phyloP scores from a whole-genome alignment of 805 yeast species.

The Kluyveromyces lactis region DNA sequence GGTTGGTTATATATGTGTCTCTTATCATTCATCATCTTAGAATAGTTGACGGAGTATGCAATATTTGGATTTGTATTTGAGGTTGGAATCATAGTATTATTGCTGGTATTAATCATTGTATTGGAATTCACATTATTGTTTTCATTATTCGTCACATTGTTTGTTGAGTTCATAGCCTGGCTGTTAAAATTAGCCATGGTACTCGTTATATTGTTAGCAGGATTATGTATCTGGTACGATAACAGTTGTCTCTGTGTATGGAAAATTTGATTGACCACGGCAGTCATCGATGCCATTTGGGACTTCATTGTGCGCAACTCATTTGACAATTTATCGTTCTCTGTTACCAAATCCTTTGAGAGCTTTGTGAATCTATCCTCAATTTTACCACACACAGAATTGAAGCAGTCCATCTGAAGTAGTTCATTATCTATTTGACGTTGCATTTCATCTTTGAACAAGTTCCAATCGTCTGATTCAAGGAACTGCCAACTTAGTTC shows the following conservation, averaged over 20 bases:
- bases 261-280: constrained; percentile 22
- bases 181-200: constrained; percentile 1
- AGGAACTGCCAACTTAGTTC: constrained; percentile 26
- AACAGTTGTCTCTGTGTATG: constrained; percentile 18
- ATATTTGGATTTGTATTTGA: not conserved
- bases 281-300: constrained; percentile 20
- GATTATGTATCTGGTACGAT: constrained; percentile 2
- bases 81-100: not conserved
- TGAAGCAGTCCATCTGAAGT: constrained; percentile 6
- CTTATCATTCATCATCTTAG: not conserved
- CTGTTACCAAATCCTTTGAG: constrained; percentile 23
- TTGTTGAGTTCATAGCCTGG: not conserved
- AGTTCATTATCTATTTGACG: constrained; percentile 5
- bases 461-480: constrained; percentile 15
- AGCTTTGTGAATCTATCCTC: constrained; percentile 16
- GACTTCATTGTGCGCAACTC: constrained; percentile 22
- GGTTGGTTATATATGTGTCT: constrained; percentile 2
- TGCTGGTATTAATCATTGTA: not conserved
- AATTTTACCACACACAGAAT: constrained; percentile 5
- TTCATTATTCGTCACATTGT: not conserved
- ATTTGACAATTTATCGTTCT: constrained; percentile 24
- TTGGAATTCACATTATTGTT: constrained; percentile 1
- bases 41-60: not conserved
- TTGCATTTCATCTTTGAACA: constrained; percentile 8
- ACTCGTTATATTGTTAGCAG: constrained; percentile 2